A percentile compares a stretch with the other conserved stretches of the same genome.
Conservation (phyloP, 2,329 filamentous ascomycete species). For the Pseudocercospora vitis region DNA sequence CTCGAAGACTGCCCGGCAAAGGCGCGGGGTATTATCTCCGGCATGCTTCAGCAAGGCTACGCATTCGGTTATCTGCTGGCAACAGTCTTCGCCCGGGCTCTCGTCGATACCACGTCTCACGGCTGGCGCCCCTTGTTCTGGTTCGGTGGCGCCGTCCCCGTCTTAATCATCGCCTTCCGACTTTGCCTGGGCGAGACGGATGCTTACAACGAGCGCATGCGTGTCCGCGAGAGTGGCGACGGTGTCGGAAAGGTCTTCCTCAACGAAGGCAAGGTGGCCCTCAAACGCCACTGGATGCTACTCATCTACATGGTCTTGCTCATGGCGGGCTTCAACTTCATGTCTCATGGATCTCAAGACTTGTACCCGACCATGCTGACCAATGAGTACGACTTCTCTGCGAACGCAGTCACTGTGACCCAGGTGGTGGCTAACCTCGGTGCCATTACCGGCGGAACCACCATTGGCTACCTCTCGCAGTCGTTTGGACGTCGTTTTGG, state of each 20-base stretch:
- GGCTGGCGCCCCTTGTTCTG: slow-evolving; percentile 85
- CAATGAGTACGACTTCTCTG: slow-evolving; percentile 59
- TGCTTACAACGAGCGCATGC: slow-evolving; percentile 66
- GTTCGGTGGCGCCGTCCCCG: slow-evolving; percentile 80
- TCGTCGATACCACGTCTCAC: slow-evolving; percentile 74
- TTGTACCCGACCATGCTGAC: slow-evolving; percentile 61
- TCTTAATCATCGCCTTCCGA: slow-evolving; percentile 77
- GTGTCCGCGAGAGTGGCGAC: slow-evolving; percentile 59
- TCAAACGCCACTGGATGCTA: slow-evolving; percentile 77
- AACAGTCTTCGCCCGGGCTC: slow-evolving; percentile 48
- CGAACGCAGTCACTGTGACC: slow-evolving; percentile 49
- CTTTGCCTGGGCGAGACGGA: slow-evolving; percentile 77
- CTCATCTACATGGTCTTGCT: slow-evolving; percentile 79
- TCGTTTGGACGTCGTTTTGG: slow-evolving; percentile 50
- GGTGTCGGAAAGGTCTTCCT: slow-evolving; percentile 68
- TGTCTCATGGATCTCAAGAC: slow-evolving; percentile 76
- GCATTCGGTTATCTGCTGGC: slow-evolving; percentile 64
- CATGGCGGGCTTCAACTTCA: slow-evolving; percentile 91
- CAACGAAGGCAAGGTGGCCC: slow-evolving; percentile 72
- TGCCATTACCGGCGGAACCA: slow-evolving; percentile 50
- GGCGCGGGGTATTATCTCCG: slow-evolving; percentile 61
- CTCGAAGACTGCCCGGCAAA: slow-evolving; percentile 61
- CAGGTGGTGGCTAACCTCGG: slow-evolving; percentile 53
- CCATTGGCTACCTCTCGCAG: slow-evolving; percentile 48
- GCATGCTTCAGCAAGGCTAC: slow-evolving; percentile 64